Conservation (phyloP, 768 basidiomycete species). For the Obba rivulosa region DNA sequence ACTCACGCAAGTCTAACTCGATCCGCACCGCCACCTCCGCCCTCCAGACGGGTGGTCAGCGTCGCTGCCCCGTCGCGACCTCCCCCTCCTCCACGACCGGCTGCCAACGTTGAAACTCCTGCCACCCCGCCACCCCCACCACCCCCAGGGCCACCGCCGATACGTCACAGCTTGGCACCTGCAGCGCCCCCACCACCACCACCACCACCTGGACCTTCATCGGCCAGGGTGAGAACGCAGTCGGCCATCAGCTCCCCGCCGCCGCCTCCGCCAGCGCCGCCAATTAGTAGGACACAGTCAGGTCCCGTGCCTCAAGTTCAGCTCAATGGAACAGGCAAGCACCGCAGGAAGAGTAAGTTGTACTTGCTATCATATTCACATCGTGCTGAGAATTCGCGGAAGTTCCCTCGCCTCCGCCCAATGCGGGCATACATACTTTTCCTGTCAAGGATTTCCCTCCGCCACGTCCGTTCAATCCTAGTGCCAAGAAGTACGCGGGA, state of each 20-base stretch:
- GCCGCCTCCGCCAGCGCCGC: slow-evolving; percentile 11
- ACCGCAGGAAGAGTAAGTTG: slow-evolving; percentile 22
- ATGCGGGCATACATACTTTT: slow-evolving; percentile 64
- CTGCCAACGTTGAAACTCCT: slow-evolving; percentile 38
- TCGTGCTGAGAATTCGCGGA: neutral
- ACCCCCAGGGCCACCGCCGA: slow-evolving; percentile 13
- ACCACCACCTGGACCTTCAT: slow-evolving; percentile 17
- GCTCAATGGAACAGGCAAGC: slow-evolving; percentile 14
- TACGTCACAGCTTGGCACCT: slow-evolving; percentile 5
- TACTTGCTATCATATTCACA: slow-evolving; percentile 8
- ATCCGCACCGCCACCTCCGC: slow-evolving; percentile 38
- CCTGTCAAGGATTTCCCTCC: slow-evolving; percentile 76
- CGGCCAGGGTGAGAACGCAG: slow-evolving; percentile 11
- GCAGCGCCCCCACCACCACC: slow-evolving; percentile 14
- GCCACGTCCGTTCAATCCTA: slow-evolving; percentile 56
- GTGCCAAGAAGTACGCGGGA: slow-evolving; percentile 52
- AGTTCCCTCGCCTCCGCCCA: slow-evolving; percentile 58
- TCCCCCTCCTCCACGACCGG: slow-evolving; percentile 27
- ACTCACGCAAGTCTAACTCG: slow-evolving; percentile 20
- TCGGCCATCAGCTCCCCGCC: slow-evolving; percentile 8
- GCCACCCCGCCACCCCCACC: slow-evolving; percentile 24
- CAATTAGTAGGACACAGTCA: neutral
- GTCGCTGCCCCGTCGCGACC: slow-evolving; percentile 23
- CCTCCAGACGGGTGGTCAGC: slow-evolving; percentile 23
- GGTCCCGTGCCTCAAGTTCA: slow-evolving; percentile 7